Evolutionary conservation across 768 basidiomycete species (phyloP), one percentile per base, ranked within the genome.

Genomic region (Hygrophoropsis aurantiaca): DNA sequence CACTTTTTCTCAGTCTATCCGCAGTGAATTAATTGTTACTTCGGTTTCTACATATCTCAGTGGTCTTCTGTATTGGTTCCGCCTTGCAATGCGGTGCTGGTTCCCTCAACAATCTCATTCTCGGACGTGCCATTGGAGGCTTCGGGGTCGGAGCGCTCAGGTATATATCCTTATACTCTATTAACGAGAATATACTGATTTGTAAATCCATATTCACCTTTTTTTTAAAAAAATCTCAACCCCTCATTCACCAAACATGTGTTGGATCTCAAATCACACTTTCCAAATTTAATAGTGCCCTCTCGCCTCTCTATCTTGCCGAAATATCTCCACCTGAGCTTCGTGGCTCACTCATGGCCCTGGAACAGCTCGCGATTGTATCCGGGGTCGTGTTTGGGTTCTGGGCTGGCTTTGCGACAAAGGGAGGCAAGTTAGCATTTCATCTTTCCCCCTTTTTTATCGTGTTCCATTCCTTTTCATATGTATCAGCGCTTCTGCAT

Each of bases 271-370:
- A 35, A 61, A 30, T 30, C 27, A 30, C 27, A 30, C 27, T 30
- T n/a, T n/a, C n/a, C n/a, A n/a, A n/a, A n/a, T n/a, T n/a, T n/a
- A n/a, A 3, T 42, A 89, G 88, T 58, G 89, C 85, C 80, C 70
- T 90, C n/a, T 81, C 81, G 0, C 87, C 87, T 0, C 68, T 90
- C 19, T 91, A 90, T 64, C 89, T 90, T 75, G 82, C 88, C 1
- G 89, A 92, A 66, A 92, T 92, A 42, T 85, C 85, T 51, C 79
- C 88, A 9, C 88, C 89, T 0, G 87, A 90, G 63, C 74, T 85
- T 0, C 77, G 90, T 13, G 89, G 89, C 9, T 87, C 88, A 0
- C 74, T 92, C 16, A 74, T 90, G 66, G 82, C 87, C 1, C 71
- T 92, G 3, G 89, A 92, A 56, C 89, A 91, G 49, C 75, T 90